Base-by-base conservation (phyloP, 2,329 filamentous ascomycete species). In the Pseudocercospora macadamiae region DNA sequence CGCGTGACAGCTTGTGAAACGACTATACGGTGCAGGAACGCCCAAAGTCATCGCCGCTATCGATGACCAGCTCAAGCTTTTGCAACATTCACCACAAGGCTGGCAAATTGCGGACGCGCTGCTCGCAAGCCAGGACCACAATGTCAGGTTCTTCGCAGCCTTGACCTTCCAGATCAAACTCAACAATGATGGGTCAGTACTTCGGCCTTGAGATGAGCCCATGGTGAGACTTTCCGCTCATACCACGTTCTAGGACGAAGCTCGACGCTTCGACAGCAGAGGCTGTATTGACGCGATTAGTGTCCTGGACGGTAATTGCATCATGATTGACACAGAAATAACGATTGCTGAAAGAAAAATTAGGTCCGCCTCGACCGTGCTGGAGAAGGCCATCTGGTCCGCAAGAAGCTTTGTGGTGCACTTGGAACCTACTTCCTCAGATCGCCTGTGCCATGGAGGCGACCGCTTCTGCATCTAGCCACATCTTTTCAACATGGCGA, bases 101-200 rank as follows among this genome's bases (percentile, higher is more conserved):
- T 99, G 95, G 95, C 83, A 89, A 56, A 82, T 97, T 45, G 92
- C 91, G 18, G 87, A 93, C 70, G 85, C 86, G 52, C 80, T 97
- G 12, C 79, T 97, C 9, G 79, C 79, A 51, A 86, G 85, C 61
- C 78, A 83, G 19, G 86, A 90, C 65, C 84, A 89, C 61, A 88
- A 93, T 68, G 86, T 95, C 66, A 89, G 89, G 64, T 97, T 97
- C 76, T 96, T 96, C 72, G 95, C 91, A 12, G 93, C 93, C 26
- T 82, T 97, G 59, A 97, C 93, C 0, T 89, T 97, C 65, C 96
- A 91, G 51, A 86, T 97, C 68, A 99, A 97, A 77, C 85, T 97
- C 59, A 97, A 97, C 72, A 71, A 70, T 69, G 68, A 73, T 64
- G 72, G 70, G 70, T 72, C 65, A 69, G 70, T 72, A 61, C 49